Evolutionary conservation across 352 stramenopile species (phyloP).

Genomic region (Globisporangium recalcitrans): DNA sequence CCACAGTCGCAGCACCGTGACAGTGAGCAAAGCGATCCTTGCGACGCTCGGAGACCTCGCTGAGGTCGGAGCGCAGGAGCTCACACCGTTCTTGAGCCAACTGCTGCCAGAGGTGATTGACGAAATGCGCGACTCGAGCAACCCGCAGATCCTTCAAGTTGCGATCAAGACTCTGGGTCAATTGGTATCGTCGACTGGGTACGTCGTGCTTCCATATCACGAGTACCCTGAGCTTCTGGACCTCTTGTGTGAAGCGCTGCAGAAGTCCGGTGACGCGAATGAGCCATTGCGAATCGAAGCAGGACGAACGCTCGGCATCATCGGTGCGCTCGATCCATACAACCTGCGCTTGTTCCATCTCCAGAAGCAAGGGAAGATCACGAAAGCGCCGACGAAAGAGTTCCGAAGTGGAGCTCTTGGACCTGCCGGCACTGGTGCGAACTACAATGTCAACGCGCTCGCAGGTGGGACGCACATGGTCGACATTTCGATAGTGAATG

Average conservation of each 20-base stretch:
- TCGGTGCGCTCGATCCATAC: slow-evolving; percentile 82
- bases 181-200: slow-evolving; percentile 76
- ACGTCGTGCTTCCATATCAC: slow-evolving; percentile 80
- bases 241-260: slow-evolving; percentile 64
- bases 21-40: slow-evolving; percentile 81
- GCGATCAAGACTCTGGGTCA: slow-evolving; percentile 83
- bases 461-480: slow-evolving; percentile 16
- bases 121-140: slow-evolving; percentile 81
- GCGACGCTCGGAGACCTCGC: slow-evolving; percentile 78
- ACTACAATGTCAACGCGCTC: slow-evolving; percentile 12
- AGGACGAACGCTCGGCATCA: slow-evolving; percentile 69
- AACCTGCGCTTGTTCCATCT: slow-evolving; percentile 81
- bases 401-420: slow-evolving; percentile 45
- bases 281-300: slow-evolving; percentile 75
- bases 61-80: slow-evolving; percentile 67
- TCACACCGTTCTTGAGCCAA: slow-evolving; percentile 81
- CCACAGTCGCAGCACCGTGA: slow-evolving; percentile 70
- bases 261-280: slow-evolving; percentile 79
- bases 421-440: slow-evolving; percentile 25
- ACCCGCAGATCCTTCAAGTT: slow-evolving; percentile 80
- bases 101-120: slow-evolving; percentile 85
- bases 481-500: slow-evolving; percentile 19
- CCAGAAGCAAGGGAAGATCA: slow-evolving; percentile 72
- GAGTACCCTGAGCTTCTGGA: slow-evolving; percentile 83
- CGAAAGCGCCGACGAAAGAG: slow-evolving; percentile 66